A percentile compares a stretch with the other conserved stretches of the same genome.
These are phyloP conservation scores for Rhizopogon roseolus DNA, from an alignment of 768 basidiomycete genomes.

Conservation along the genomic window DNA sequence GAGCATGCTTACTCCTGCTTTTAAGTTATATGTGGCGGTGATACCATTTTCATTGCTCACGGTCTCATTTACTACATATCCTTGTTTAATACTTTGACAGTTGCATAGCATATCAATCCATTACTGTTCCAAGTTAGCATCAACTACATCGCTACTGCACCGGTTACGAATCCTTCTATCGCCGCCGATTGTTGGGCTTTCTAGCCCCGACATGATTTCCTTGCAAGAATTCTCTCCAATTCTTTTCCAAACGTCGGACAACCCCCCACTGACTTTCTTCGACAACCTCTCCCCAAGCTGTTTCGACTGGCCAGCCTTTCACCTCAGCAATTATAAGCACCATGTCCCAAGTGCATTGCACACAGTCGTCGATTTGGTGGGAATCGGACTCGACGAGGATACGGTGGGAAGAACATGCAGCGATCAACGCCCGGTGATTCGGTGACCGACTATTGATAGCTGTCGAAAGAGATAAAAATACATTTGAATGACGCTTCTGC, in stretches of 20 bases:
- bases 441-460: constrained; percentile 74
- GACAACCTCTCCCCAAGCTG: constrained; percentile 41
- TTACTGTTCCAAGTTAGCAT: neutral
- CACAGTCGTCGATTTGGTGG: constrained; percentile 56
- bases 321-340: constrained; percentile 63
- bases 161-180: neutral
- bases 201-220: constrained; percentile 35
- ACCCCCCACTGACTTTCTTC: constrained; percentile 48
- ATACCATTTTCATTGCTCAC: constrained; percentile 3
- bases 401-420: constrained; percentile 55
- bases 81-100: neutral
- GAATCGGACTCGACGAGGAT: constrained; percentile 88
- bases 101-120: neutral
- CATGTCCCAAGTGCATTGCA: constrained; percentile 73
- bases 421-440: constrained; percentile 60
- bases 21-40: constrained; percentile 42
- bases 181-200: constrained; percentile 9
- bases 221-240: constrained; percentile 61
- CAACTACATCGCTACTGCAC: neutral
- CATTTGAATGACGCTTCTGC: constrained; percentile 68
- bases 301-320: constrained; percentile 76
- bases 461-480: constrained; percentile 85
- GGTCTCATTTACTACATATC: neutral
- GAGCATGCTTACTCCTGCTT: constrained; percentile 67
- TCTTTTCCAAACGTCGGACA: constrained; percentile 61